These are phyloP conservation scores for Striga asiatica DNA, from an alignment of 257 asterid genomes.

Conservation along the genomic window DNA sequence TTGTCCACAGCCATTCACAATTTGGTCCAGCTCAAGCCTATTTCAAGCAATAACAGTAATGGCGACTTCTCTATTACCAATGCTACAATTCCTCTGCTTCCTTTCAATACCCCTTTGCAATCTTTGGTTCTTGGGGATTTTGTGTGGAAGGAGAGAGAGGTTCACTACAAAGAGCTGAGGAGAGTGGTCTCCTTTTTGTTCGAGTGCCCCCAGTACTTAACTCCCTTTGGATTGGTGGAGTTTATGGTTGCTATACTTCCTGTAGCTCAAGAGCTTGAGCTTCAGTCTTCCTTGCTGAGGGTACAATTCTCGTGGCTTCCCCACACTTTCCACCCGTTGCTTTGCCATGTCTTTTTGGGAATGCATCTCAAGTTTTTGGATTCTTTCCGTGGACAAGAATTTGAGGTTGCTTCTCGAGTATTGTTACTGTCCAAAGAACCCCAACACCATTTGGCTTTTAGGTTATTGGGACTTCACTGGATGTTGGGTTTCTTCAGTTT, in stretches of 20 bases:
- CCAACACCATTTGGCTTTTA: constrained; percentile 53
- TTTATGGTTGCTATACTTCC: constrained; percentile 55
- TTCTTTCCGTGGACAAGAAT: constrained; percentile 65
- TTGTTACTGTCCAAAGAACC: constrained; percentile 60
- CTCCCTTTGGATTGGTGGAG: constrained; percentile 67
- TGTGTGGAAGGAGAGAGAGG: constrained; percentile 42
- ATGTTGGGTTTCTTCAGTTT: constrained; percentile 48
- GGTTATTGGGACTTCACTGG: constrained; percentile 82
- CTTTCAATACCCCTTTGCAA: constrained; percentile 60
- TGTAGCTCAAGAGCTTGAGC: constrained; percentile 62
- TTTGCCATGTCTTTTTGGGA: constrained; percentile 69
- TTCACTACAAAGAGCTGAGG: constrained; percentile 56
- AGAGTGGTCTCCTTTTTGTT: constrained; percentile 71
- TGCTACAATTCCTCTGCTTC: constrained; percentile 51
- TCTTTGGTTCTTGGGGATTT: constrained; percentile 34
- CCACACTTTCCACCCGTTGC: constrained; percentile 68
- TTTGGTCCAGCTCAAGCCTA: constrained; percentile 47
- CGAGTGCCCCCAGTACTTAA: constrained; percentile 61
- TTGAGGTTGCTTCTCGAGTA: constrained; percentile 53
- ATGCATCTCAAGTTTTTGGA: constrained; percentile 45
- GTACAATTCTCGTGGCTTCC: constrained; percentile 82
- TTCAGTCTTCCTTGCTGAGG: constrained; percentile 79
- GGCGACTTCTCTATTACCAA: constrained; percentile 32
- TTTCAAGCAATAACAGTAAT: no score
- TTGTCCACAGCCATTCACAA: constrained; percentile 39